These are phyloP conservation scores for Ammopiptanthus mongolicus DNA, from an alignment of 306 rosid genomes.

Conservation along the genomic window DNA sequence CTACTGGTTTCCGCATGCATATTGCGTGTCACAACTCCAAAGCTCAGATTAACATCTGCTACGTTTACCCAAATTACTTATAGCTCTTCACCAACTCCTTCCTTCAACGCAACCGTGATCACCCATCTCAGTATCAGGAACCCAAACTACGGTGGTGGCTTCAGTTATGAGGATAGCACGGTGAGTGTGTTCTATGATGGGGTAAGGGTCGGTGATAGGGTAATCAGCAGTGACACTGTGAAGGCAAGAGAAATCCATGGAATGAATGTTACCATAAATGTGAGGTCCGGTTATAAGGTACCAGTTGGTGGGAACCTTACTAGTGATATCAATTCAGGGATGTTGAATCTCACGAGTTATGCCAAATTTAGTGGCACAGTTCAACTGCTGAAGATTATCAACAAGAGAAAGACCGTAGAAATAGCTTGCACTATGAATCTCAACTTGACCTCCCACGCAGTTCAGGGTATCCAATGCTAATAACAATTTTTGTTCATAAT, in stretches of 20 bases:
- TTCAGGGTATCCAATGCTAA: conserved; percentile 38
- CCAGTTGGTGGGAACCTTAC: conserved; percentile 15
- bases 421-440: conserved; percentile 49
- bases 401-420: conserved; percentile 24
- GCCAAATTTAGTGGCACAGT: conserved; percentile 41
- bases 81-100: conserved; percentile 14
- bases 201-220: conserved; percentile 21
- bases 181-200: conserved; percentile 28
- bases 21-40: conserved; percentile 37
- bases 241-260: conserved; percentile 19
- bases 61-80: conserved; percentile 10
- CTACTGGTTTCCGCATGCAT: conserved; percentile 39
- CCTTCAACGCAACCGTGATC: conserved; percentile 34
- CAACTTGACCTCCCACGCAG: conserved; percentile 27
- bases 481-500: not conserved
- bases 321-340: conserved; percentile 27
- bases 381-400: conserved; percentile 33
- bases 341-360: conserved; percentile 38
- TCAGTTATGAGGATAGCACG: conserved; percentile 27
- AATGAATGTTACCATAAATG: conserved; percentile 21
- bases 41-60: conserved; percentile 28
- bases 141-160: conserved; percentile 53
- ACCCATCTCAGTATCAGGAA: conserved; percentile 36
- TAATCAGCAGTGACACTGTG: conserved; percentile 10
- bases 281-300: conserved; percentile 19